Percentiles rank a stretch among this genome's conserved stretches.
phyloP scores from a whole-genome alignment of 2,329 filamentous ascomycete genomes.

The Cercospora citrullina region DNA sequence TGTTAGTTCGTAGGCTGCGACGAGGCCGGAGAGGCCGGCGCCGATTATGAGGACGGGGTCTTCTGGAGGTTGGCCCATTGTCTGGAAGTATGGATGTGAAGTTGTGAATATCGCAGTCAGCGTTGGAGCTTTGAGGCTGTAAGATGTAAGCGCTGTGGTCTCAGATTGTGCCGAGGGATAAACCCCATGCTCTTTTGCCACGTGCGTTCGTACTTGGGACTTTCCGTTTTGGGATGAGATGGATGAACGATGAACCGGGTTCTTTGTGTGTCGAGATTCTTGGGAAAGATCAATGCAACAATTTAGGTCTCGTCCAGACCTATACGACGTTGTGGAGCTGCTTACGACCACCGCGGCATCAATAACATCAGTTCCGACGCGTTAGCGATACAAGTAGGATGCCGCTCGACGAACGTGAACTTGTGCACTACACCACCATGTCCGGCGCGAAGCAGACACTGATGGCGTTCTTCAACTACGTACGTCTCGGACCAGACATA shows the following conservation, averaged over 20 bases:
- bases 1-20: slow-evolving; percentile 5
- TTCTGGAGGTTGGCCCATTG: background rate
- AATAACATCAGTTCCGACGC: background rate
- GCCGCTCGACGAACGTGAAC: background rate
- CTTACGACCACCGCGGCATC: background rate
- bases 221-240: background rate
- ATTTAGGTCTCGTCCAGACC: background rate
- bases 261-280: background rate
- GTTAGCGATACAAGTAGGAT: background rate
- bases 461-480: background rate
- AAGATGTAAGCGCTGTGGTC: background rate
- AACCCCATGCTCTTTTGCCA: background rate
- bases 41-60: background rate
- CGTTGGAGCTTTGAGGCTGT: background rate
- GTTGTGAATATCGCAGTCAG: too few species aligned
- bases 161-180: background rate
- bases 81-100: background rate
- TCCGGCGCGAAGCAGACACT: background rate
- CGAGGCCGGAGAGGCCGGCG: slow-evolving; percentile 5
- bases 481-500: background rate
- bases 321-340: background rate
- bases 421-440: background rate
- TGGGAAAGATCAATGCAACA: background rate
- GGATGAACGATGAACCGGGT: background rate
- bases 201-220: background rate